Evolutionary conservation across 2,329 filamentous ascomycete genomes (phyloP).

Genomic region (Blastomyces emzantsi): DNA sequence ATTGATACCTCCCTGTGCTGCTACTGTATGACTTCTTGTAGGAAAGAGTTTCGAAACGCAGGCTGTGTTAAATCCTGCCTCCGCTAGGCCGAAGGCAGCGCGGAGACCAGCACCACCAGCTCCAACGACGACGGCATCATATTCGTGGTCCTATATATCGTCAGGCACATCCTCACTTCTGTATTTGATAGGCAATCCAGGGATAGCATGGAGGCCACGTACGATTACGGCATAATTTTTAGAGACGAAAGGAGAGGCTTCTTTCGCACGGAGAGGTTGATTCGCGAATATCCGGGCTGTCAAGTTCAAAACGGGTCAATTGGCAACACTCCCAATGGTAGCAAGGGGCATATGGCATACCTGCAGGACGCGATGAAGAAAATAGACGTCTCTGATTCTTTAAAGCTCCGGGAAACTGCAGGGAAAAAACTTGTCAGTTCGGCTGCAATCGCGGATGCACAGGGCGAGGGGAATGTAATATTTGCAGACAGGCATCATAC

Average conservation of each 20-base stretch:
- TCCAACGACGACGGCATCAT: constrained; percentile 83
- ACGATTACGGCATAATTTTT: constrained; percentile 92
- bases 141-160: constrained; percentile 72
- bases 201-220: constrained; percentile 35
- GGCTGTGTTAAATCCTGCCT: constrained; percentile 56
- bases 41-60: constrained; percentile 58
- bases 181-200: not conserved
- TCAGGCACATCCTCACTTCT: constrained; percentile 1
- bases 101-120: constrained; percentile 56
- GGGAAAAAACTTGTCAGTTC: constrained; percentile 7
- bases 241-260: constrained; percentile 77
- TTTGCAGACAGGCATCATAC: constrained; percentile 26
- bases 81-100: constrained; percentile 55
- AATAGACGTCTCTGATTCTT: constrained; percentile 66
- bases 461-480: not conserved
- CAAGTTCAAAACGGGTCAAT: constrained; percentile 1
- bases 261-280: constrained; percentile 80
- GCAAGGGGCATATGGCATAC: constrained; percentile 42
- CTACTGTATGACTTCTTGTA: constrained; percentile 56
- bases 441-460: not conserved
- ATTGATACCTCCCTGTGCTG: constrained; percentile 59
- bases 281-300: constrained; percentile 81
- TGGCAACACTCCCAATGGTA: constrained; percentile 2
- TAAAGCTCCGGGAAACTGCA: constrained; percentile 54
- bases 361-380: constrained; percentile 73